These are phyloP conservation scores for Arabidopsis hybrid DNA, from an alignment of 441 rosid species.

Conservation along the genomic window DNA sequence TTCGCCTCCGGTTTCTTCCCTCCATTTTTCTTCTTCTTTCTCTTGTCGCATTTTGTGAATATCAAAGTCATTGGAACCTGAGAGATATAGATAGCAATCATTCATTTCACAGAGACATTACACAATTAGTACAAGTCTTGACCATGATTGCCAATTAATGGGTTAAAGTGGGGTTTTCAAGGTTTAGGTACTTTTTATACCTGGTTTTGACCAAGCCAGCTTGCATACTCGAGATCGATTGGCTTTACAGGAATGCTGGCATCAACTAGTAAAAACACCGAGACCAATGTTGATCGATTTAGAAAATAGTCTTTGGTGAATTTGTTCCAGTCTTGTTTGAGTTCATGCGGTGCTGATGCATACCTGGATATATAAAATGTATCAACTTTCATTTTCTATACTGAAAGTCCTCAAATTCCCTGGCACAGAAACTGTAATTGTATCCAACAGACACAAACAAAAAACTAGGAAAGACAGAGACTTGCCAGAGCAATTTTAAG, in stretches of 20 bases:
- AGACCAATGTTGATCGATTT: conserved; percentile 78
- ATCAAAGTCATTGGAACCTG: conserved; percentile 92
- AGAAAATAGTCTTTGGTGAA: conserved; percentile 89
- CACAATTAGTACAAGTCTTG: neutral
- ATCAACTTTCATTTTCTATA: conserved; percentile 1
- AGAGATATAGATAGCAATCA: conserved; percentile 19
- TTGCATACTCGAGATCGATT: conserved; percentile 93
- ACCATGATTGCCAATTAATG: conserved; percentile 11
- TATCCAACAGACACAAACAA: neutral
- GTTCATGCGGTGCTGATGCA: conserved; percentile 91
- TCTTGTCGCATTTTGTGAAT: conserved; percentile 94
- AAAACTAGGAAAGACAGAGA: neutral
- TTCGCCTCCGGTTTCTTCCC: conserved; percentile 89
- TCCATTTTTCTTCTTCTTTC: conserved; percentile 92
- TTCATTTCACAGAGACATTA: conserved; percentile 11
- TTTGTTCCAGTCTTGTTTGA: conserved; percentile 74
- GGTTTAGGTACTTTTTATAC: conserved; percentile 41
- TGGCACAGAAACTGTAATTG: neutral
- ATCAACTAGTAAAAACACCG: conserved; percentile 90
- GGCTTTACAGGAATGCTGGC: conserved; percentile 90
- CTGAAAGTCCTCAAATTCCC: neutral
- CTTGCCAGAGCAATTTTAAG: conserved; percentile 5
- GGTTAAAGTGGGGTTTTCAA: neutral
- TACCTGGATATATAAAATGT: conserved; percentile 53
- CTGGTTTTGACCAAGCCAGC: conserved; percentile 97